Conservation (phyloP, 495 filamentous ascomycete genomes). For the Rostrohypoxylon terebratum region DNA sequence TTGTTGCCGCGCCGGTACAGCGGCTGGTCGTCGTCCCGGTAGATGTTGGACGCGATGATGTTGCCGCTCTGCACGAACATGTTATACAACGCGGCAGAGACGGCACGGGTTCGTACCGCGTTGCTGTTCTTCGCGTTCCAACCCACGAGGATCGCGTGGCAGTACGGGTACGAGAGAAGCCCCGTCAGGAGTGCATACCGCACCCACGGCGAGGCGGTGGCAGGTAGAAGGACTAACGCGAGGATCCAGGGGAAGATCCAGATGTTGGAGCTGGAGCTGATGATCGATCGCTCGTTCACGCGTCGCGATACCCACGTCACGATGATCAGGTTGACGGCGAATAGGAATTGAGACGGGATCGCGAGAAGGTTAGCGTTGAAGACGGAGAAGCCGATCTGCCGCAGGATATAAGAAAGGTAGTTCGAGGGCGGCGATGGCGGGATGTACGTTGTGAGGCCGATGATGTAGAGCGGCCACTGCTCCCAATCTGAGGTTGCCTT, state of each 20-base stretch:
- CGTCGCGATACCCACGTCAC: conserved; percentile 67
- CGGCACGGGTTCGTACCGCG: conserved; percentile 70
- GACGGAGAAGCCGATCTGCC: conserved; percentile 62
- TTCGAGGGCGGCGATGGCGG: conserved; percentile 59
- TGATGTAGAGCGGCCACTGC: conserved; percentile 69
- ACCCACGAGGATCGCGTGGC: conserved; percentile 70
- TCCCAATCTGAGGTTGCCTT: conserved; percentile 65
- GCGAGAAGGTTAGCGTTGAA: conserved; percentile 67
- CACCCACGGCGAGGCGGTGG: conserved; percentile 59
- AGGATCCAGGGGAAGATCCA: conserved; percentile 69
- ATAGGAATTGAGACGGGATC: conserved; percentile 63
- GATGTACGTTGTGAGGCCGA: conserved; percentile 65
- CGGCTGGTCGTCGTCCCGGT: conserved; percentile 67
- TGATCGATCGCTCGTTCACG: conserved; percentile 64
- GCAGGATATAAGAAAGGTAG: conserved; percentile 64
- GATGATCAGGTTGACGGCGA: conserved; percentile 57
- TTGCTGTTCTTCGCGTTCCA: conserved; percentile 72
- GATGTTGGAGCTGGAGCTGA: conserved; percentile 63
- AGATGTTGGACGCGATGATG: conserved; percentile 66
- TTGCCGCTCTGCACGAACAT: conserved; percentile 61
- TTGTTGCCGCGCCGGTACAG: conserved; percentile 65
- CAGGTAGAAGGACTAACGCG: conserved; percentile 59
- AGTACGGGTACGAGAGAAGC: conserved; percentile 70
- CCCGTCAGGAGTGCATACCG: conserved; percentile 65
- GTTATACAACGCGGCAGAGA: conserved; percentile 65